Percentiles rank a stretch among this genome's conserved stretches.
phyloP scores from a whole-genome alignment of 2,329 filamentous ascomycete species.

The Pseudofabraea citricarpa region DNA sequence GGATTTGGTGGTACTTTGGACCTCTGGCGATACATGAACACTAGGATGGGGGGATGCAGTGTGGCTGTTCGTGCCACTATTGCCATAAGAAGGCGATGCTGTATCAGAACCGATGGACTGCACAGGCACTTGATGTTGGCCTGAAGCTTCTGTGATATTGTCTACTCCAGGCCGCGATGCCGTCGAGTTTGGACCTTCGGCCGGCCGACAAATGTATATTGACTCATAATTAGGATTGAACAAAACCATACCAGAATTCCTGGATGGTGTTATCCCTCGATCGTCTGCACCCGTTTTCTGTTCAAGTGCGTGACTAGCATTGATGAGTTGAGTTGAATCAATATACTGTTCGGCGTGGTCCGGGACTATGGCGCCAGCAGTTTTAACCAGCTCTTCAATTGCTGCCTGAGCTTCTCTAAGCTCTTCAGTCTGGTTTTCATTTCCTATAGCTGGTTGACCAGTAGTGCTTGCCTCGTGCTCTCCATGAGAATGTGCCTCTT shows the following conservation, averaged over 20 bases:
- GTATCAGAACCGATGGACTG: background rate
- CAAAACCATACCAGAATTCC: background rate
- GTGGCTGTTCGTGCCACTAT: background rate
- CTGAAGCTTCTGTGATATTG: too few relatives aligned
- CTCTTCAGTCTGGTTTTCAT: conserved; percentile 13
- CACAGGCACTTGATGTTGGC: too few relatives aligned
- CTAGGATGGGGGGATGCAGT: background rate
- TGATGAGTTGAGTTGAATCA: background rate
- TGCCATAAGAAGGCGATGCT: background rate
- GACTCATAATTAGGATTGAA: background rate
- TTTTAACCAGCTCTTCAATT: conserved; percentile 25
- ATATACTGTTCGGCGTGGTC: background rate
- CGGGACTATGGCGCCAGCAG: conserved; percentile 9
- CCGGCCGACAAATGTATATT: too few relatives aligned
- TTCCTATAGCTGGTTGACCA: conserved; percentile 6
- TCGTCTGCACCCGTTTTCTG: conserved; percentile 7
- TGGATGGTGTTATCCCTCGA: conserved; percentile 13
- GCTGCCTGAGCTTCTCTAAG: conserved; percentile 27
- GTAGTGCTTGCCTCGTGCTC: conserved; percentile 14
- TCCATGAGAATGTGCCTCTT: conserved; percentile 21
- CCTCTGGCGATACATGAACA: background rate
- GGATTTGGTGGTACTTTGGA: background rate
- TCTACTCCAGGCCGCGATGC: too few relatives aligned
- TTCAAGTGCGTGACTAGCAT: conserved; percentile 3
- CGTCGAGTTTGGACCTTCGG: background rate